A percentile compares a stretch with the other conserved stretches of the same genome.
These are phyloP conservation scores for Cladophialophora yegresii DNA, from an alignment of 2,329 filamentous ascomycete species.

Conservation along the genomic window DNA sequence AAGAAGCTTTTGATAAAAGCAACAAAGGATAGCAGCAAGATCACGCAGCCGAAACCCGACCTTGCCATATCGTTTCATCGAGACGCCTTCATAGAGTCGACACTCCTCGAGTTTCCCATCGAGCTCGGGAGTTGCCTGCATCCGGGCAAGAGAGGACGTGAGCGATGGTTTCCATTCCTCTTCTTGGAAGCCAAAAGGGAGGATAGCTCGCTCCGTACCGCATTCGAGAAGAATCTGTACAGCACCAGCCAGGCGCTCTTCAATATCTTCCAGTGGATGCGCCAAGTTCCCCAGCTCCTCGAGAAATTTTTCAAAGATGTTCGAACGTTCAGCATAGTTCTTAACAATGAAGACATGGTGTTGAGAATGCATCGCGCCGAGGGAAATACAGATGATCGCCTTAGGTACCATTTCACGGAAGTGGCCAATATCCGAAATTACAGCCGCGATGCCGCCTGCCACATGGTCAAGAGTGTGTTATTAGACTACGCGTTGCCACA, in stretches of 20 bases:
- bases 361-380: too few relatives aligned
- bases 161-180: too few relatives aligned
- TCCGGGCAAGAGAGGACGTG: too few relatives aligned
- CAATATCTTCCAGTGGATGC: slow-evolving; percentile 22
- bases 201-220: background rate
- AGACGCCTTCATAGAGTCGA: too few relatives aligned
- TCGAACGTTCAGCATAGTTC: slow-evolving; percentile 16
- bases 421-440: slow-evolving; percentile 14
- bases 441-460: slow-evolving; percentile 15
- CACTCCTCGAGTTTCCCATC: too few relatives aligned
- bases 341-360: background rate
- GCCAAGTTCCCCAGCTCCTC: slow-evolving; percentile 6
- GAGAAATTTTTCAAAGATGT: slow-evolving; percentile 20
- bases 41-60: too few relatives aligned
- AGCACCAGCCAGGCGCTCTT: slow-evolving; percentile 18
- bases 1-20: too few relatives aligned
- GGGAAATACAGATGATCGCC: too few relatives aligned
- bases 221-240: slow-evolving; percentile 17
- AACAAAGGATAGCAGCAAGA: too few relatives aligned
- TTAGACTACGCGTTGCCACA: slow-evolving; percentile 17
- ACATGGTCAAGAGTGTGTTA: slow-evolving; percentile 17
- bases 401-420: slow-evolving; percentile 7
- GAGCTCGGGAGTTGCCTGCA: too few relatives aligned
- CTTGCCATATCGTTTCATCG: too few relatives aligned
- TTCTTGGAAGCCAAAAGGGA: too few relatives aligned